Evolutionary conservation across 192 early-diverging fungal species (phyloP), one percentile per base, ranked within the genome.

Genomic region (Radiomyces spectabilis): DNA sequence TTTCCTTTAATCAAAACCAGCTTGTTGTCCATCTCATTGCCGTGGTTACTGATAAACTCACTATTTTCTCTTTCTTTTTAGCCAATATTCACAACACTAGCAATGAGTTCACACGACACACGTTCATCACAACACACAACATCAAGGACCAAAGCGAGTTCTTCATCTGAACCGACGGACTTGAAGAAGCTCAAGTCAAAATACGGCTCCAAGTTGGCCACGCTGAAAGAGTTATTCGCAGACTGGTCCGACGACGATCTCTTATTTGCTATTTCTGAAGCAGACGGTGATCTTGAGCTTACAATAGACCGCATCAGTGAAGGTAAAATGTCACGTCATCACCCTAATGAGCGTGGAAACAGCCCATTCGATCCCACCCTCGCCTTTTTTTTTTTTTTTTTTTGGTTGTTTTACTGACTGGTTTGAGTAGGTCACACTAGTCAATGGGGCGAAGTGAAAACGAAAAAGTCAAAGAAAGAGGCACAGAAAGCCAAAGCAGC

Each of bases 171-270:
- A 51, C 60, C 47, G 45, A 62, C 47, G 37, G 82, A 85, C 57
- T 65, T 85, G 55, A 85, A 80, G 66, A 72, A 76, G 57, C 80
- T 87, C 44, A 80, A 76, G 56, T 69, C 43, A 64, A 79, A 81
- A 71, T 84, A 90, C 66, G 74, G 68, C 51, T 64, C 53, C 60
- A 74, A 74, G 51, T 67, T 91, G 57, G 65, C 75, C 40, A 79
- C 74, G 46, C 73, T 91, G 45, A 79, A 81, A 62, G 86, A 85
- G 68, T 62, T 91, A 61, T 89, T 88, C 59, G 69, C 82, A 41
- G 86, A 86, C 51, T 98, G 93, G 93, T 72, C 87, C 71, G 90
- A 96, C 65, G 83, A 81, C 57, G 95, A 98, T 73, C 80, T 98
- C 52, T 65, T 93, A 40, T 87, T 81, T 39, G 81, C 81, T 30